Evolutionary conservation across 495 filamentous ascomycete genomes (phyloP).

Genomic region (Podospora pseudocomata): DNA sequence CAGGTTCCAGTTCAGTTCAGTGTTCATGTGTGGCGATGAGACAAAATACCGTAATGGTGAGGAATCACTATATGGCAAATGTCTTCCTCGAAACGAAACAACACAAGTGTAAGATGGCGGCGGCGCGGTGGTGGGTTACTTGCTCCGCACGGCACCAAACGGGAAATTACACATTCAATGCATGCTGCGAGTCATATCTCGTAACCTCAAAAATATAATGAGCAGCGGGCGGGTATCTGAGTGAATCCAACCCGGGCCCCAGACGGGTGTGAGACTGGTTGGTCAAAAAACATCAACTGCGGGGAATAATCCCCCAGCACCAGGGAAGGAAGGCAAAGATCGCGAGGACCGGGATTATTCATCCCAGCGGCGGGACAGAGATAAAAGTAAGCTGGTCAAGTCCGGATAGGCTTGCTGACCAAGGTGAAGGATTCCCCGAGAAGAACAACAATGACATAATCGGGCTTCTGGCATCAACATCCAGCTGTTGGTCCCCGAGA

Average conservation of each 20-base stretch:
- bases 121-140: too few relatives aligned
- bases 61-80: not conserved
- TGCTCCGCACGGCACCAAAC: not conserved
- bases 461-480: not conserved
- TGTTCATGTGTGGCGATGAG: not conserved
- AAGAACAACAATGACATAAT: not conserved
- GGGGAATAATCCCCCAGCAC: not conserved
- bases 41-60: not conserved
- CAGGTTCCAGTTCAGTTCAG: not conserved
- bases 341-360: not conserved
- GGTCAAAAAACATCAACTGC: not conserved
- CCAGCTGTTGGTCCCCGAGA: not conserved
- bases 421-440: not conserved
- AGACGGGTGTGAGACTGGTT: not conserved
- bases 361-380: not conserved
- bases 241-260: not conserved
- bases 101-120: not conserved
- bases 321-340: not conserved
- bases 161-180: not conserved
- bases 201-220: too few relatives aligned
- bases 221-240: not conserved
- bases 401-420: not conserved
- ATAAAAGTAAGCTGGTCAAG: not conserved
- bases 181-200: not conserved
- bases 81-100: not conserved